A percentile compares a stretch with the other conserved stretches of the same genome.
Conservation (phyloP, 805 yeast species). For the Kuraishia hungarica region DNA sequence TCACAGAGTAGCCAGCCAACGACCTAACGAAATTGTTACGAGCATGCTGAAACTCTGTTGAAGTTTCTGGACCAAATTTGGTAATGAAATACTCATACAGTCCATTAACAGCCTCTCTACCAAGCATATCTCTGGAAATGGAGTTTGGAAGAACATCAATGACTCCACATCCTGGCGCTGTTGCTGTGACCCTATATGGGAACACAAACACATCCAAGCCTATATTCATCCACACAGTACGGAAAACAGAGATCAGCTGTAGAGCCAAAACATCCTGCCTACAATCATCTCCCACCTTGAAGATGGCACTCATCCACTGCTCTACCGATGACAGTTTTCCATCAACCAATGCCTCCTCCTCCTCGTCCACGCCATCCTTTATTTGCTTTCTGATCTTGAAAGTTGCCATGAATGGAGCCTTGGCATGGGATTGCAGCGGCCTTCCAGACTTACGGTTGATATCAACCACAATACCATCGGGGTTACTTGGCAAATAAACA, state of each 20-base stretch:
- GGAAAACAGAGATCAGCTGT: constrained; percentile 84
- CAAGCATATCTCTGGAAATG: constrained; percentile 94
- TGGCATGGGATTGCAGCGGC: constrained; percentile 96
- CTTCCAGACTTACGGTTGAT: constrained; percentile 87
- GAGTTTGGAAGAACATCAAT: constrained; percentile 96
- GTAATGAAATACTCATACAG: constrained; percentile 84
- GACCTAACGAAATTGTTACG: constrained; percentile 90
- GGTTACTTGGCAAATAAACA: constrained; percentile 92
- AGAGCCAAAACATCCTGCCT: constrained; percentile 94
- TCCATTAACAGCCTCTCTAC: constrained; percentile 98
- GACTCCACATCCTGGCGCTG: constrained; percentile 99
- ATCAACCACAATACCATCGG: constrained; percentile 90
- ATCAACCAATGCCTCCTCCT: constrained; percentile 7
- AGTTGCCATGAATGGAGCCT: constrained; percentile 97
- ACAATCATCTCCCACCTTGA: constrained; percentile 98
- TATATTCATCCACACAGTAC: constrained; percentile 80
- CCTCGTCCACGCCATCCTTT: constrained; percentile 25
- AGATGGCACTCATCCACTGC: constrained; percentile 90
- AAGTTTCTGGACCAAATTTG: constrained; percentile 91
- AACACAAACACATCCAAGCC: constrained; percentile 88
- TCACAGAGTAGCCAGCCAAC: constrained; percentile 88
- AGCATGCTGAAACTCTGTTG: constrained; percentile 84
- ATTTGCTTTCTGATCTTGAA: constrained; percentile 69
- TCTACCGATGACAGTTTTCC: constrained; percentile 31
- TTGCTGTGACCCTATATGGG: constrained; percentile 94